Base-by-base conservation (phyloP, 2,329 filamentous ascomycete species). In the Seiridium cupressi region DNA sequence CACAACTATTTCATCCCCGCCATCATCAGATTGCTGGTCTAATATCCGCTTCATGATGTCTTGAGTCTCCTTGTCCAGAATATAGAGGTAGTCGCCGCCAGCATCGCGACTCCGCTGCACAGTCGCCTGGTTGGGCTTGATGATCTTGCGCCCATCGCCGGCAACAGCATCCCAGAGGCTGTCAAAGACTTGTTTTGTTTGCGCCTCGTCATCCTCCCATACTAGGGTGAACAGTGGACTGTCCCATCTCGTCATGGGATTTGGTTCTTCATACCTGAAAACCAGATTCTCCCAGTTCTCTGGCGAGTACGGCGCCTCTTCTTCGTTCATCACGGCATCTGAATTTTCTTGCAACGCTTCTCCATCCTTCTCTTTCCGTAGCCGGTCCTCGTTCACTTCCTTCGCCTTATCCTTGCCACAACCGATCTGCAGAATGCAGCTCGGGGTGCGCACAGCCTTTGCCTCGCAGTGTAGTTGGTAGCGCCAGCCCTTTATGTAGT, bases 401-500 rank as follows among this genome's bases (percentile, higher is more conserved):
- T 73, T 74, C 2, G 85, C 84, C 62, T 73, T 73, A n/a, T 86
- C 84, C 3, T 77, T 73, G 8, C 77, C 69, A 63, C 83, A 85
- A 0, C 86, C 86, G 49, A 89, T 78, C 73, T 88, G 86, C 63
- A 95, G 78, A 60, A 95, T 86, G 68, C 89, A 93, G 74, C 85
- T 90, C 3, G 89, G 85, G 3, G 91, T 95, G 63, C 88, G 79
- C 58, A 91, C 77, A 53, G 91, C 91, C 75, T 95, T 95, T 44
- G 91, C 87, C 76, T 95, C 91, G 77, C 91, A 94, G 73, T 89
- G 89, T 31, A 96, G 79, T 79, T 96, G 91, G 73, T 96, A 96
- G 54, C 92, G 83, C 85, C 91, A 95, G 44, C 91, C 92, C 74
- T 95, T 95, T 77, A 96, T 96, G 76, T 95, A 96, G 75, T 95